Percentiles rank a stretch among this genome's conserved stretches.
Conservation (phyloP, 2,329 filamentous ascomycete species). For the Alternaria sp. region DNA sequence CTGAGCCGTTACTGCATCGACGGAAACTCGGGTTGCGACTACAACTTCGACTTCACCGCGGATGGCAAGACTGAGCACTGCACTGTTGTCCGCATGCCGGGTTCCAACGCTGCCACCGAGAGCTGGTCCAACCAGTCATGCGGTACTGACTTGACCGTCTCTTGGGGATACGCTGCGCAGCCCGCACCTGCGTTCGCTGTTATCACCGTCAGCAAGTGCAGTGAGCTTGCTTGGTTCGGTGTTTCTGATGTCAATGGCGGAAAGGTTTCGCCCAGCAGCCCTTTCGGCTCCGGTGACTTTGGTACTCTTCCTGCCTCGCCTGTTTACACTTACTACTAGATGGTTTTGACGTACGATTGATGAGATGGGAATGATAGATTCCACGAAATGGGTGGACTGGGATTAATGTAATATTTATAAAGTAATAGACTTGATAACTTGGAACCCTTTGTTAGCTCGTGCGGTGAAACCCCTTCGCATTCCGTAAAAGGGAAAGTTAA, state of each 20-base stretch:
- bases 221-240: slow-evolving; percentile 23
- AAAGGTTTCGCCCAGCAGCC: slow-evolving; percentile 14
- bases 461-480: no score
- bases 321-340: slow-evolving; percentile 18
- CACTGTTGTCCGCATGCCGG: slow-evolving; percentile 21
- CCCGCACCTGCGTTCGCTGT: slow-evolving; percentile 20
- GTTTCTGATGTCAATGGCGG: slow-evolving; percentile 20
- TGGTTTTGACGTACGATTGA: background rate
- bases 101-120: slow-evolving; percentile 18
- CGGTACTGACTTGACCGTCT: slow-evolving; percentile 11
- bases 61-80: slow-evolving; percentile 19
- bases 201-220: slow-evolving; percentile 17
- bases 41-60: slow-evolving; percentile 20
- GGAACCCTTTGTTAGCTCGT: no score
- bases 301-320: slow-evolving; percentile 8
- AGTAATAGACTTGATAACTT: background rate
- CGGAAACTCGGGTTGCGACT: slow-evolving; percentile 23
- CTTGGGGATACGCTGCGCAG: slow-evolving; percentile 19
- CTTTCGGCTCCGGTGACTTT: slow-evolving; percentile 20
- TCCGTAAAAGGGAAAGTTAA: no score
- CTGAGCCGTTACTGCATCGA: slow-evolving; percentile 20
- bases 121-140: slow-evolving; percentile 21
- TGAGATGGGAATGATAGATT: background rate
- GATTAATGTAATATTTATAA: background rate
- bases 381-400: background rate